These are phyloP conservation scores for Pseudogymnoascus sp. DNA, from an alignment of 2,329 filamentous ascomycete species.

Conservation along the genomic window DNA sequence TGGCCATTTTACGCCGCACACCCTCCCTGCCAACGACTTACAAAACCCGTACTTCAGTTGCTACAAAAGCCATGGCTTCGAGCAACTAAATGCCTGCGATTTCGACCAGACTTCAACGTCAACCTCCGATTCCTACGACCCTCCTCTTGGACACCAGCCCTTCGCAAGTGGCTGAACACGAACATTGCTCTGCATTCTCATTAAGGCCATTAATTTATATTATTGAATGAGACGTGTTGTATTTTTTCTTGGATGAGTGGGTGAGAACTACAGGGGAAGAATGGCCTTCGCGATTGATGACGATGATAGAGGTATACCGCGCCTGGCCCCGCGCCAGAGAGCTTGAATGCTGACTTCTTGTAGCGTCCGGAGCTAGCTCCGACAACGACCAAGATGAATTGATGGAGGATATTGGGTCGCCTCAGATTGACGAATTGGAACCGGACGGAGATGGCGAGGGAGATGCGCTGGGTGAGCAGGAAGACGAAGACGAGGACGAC, in stretches of 20 bases:
- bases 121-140: neutral
- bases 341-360: constrained; percentile 10
- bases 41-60: neutral
- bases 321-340: neutral
- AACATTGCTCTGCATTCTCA: neutral
- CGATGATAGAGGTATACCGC: constrained; percentile 24
- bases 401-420: constrained; percentile 41
- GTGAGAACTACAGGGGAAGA: neutral
- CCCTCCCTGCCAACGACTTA: neutral
- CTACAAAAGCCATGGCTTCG: neutral
- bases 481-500: constrained; percentile 27
- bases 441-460: constrained; percentile 26
- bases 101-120: neutral
- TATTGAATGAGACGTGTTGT: neutral
- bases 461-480: constrained; percentile 27
- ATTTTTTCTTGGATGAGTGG: constrained; percentile 2
- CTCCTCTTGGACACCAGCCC: neutral
- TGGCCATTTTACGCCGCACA: neutral
- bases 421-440: constrained; percentile 27
- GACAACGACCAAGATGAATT: constrained; percentile 49
- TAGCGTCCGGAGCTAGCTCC: constrained; percentile 36
- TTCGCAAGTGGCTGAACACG: neutral
- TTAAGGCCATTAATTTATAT: neutral
- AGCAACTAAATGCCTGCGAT: neutral
- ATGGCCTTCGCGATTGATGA: constrained; percentile 25